Evolutionary conservation across 2,329 filamentous ascomycete genomes (phyloP).

Genomic region (Zymoseptoria brevis): DNA sequence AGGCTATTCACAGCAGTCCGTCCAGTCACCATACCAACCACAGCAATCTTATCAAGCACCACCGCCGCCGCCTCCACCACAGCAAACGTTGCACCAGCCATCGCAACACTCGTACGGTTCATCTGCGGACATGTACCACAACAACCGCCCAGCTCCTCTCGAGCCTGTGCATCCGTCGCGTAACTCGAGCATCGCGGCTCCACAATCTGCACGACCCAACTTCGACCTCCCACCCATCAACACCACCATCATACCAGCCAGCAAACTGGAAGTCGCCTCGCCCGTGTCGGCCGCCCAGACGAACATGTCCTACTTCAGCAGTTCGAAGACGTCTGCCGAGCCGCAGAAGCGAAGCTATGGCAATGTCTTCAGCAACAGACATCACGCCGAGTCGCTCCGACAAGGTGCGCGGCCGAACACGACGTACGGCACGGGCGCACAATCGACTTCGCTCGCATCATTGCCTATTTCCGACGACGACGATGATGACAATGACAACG

Average conservation of each 20-base stretch:
- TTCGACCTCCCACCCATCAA: slow-evolving; percentile 36
- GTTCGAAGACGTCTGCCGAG: slow-evolving; percentile 13
- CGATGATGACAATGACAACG: slow-evolving; percentile 24
- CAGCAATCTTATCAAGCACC: slow-evolving; percentile 24
- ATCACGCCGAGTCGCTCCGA: slow-evolving; percentile 37
- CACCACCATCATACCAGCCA: slow-evolving; percentile 29
- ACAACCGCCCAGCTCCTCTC: slow-evolving; percentile 15
- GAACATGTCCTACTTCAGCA: slow-evolving; percentile 21
- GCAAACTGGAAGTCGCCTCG: slow-evolving; percentile 36
- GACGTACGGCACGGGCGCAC: slow-evolving; percentile 11
- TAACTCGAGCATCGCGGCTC: slow-evolving; percentile 18
- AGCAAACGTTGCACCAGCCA: slow-evolving; percentile 7
- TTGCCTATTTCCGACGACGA: slow-evolving; percentile 29
- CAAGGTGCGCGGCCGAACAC: slow-evolving; percentile 36
- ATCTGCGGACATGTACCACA: slow-evolving; percentile 15
- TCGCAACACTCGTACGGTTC: slow-evolving; percentile 15
- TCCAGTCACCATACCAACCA: slow-evolving; percentile 31
- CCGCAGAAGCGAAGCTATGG: slow-evolving; percentile 41
- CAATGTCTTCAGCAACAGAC: slow-evolving; percentile 34
- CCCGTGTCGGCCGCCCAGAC: slow-evolving; percentile 33
- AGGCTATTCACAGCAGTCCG: slow-evolving; percentile 26
- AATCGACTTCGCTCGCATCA: slow-evolving; percentile 4
- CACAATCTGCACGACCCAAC: slow-evolving; percentile 11
- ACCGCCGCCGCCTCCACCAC: slow-evolving; percentile 12
- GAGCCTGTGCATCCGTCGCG: slow-evolving; percentile 22